Conservation (phyloP, 2,329 filamentous ascomycete genomes). For the Colletotrichum chrysophilum region DNA sequence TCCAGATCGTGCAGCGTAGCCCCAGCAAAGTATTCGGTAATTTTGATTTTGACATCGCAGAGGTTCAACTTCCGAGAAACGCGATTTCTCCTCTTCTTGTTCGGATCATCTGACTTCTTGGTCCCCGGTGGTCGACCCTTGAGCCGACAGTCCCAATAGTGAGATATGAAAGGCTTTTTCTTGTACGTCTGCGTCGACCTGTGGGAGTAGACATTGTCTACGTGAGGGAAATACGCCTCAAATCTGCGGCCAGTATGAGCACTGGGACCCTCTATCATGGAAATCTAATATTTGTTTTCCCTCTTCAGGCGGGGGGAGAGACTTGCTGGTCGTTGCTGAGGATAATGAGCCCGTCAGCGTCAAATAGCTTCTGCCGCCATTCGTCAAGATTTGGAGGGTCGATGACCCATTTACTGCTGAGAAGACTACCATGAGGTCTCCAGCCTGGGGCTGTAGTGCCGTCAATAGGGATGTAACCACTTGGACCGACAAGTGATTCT, state of each 20-base stretch:
- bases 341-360: conserved; percentile 75
- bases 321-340: conserved; percentile 76
- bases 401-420: conserved; percentile 62
- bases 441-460: conserved; percentile 14
- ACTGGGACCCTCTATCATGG: conserved; percentile 1
- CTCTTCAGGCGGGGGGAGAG: background rate
- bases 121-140: conserved; percentile 82
- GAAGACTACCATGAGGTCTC: conserved; percentile 52
- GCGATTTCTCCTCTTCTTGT: conserved; percentile 83
- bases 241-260: conserved; percentile 56
- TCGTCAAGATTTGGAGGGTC: conserved; percentile 70
- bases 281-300: background rate
- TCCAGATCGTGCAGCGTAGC: conserved; percentile 36
- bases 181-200: conserved; percentile 83
- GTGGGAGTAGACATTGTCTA: conserved; percentile 86
- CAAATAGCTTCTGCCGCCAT: conserved; percentile 77
- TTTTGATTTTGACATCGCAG: conserved; percentile 89
- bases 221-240: conserved; percentile 81
- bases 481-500: conserved; percentile 40
- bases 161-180: conserved; percentile 80
- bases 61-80: conserved; percentile 76
- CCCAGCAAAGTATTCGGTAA: conserved; percentile 77
- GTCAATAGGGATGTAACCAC: conserved; percentile 15
- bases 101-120: conserved; percentile 78
- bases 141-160: conserved; percentile 85